phyloP scores from a whole-genome alignment of 345 rosid species.

The Leavenworthia alabamica region DNA sequence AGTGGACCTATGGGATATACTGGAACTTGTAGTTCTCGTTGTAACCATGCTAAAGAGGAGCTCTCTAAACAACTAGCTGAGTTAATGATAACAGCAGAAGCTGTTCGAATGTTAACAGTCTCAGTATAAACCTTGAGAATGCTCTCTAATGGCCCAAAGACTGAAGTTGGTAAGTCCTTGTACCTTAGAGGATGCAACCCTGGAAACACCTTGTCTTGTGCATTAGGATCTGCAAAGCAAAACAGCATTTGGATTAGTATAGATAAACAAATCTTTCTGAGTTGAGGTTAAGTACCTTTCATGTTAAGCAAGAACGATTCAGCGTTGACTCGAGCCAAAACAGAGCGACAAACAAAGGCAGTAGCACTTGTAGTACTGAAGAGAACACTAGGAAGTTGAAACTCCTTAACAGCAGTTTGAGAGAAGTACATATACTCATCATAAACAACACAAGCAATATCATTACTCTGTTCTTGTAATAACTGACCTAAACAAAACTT shows the following conservation, averaged over 20 bases:
- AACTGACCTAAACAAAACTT: slow-evolving; percentile 29
- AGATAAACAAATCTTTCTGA: background rate
- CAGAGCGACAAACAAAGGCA: slow-evolving; percentile 26
- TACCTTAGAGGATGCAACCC: slow-evolving; percentile 31
- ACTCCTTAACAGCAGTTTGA: slow-evolving; percentile 29
- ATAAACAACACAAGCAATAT: slow-evolving; percentile 42
- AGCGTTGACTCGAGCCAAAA: slow-evolving; percentile 4
- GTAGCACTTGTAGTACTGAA: slow-evolving; percentile 32
- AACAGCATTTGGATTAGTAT: background rate
- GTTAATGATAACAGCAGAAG: slow-evolving; percentile 30
- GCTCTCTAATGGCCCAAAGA: slow-evolving; percentile 24
- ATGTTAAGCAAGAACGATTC: slow-evolving; percentile 18
- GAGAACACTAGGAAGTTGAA: slow-evolving; percentile 30
- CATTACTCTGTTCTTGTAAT: slow-evolving; percentile 21
- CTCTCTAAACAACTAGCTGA: slow-evolving; percentile 23
- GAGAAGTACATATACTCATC: slow-evolving; percentile 47
- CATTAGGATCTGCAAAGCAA: background rate
- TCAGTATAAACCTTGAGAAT: slow-evolving; percentile 17
- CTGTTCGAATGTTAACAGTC: slow-evolving; percentile 20
- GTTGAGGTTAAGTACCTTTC: slow-evolving; percentile 13
- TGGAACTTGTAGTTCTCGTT: slow-evolving; percentile 20
- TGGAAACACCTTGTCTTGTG: slow-evolving; percentile 15
- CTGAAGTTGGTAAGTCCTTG: slow-evolving; percentile 31
- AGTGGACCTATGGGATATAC: slow-evolving; percentile 33
- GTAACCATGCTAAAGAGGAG: slow-evolving; percentile 21